Evolutionary conservation across 768 basidiomycete species (phyloP).

Genomic region (Crassisporium funariophilum): DNA sequence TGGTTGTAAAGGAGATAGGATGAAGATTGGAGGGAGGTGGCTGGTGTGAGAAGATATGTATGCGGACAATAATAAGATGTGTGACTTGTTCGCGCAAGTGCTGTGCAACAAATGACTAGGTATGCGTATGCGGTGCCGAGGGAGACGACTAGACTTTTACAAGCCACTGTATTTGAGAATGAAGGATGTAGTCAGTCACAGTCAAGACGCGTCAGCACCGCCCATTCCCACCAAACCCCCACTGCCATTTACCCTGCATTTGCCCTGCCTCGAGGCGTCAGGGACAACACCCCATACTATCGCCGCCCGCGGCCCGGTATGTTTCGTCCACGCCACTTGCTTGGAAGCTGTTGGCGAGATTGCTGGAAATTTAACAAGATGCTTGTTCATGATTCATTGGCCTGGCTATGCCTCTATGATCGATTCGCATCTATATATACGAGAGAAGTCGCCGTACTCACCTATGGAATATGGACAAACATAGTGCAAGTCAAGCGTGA

Average conservation of each 20-base stretch:
- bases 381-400: too few species aligned
- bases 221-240: conserved; percentile 5
- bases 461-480: too few species aligned
- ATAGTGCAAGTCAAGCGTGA: too few species aligned
- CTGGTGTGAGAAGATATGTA: conserved; percentile 11
- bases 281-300: conserved; percentile 4
- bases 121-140: conserved; percentile 7
- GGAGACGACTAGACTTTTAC: too few species aligned
- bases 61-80: conserved; percentile 1
- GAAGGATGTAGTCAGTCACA: conserved; percentile 1
- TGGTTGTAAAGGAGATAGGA: conserved; percentile 1
- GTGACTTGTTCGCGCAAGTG: conserved; percentile 2
- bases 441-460: too few species aligned
- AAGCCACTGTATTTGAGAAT: too few species aligned
- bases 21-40: too few species aligned
- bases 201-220: conserved; percentile 15
- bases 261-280: conserved; percentile 14
- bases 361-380: too few species aligned
- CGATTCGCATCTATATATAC: too few species aligned
- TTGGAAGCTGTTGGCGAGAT: too few species aligned
- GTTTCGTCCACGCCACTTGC: conserved; percentile 1
- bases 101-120: conserved; percentile 6
- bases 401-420: too few species aligned
- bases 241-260: too few species aligned
- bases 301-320: conserved; percentile 7